phyloP scores from a whole-genome alignment of 75 land plant species.

The Pinus taeda region DNA sequence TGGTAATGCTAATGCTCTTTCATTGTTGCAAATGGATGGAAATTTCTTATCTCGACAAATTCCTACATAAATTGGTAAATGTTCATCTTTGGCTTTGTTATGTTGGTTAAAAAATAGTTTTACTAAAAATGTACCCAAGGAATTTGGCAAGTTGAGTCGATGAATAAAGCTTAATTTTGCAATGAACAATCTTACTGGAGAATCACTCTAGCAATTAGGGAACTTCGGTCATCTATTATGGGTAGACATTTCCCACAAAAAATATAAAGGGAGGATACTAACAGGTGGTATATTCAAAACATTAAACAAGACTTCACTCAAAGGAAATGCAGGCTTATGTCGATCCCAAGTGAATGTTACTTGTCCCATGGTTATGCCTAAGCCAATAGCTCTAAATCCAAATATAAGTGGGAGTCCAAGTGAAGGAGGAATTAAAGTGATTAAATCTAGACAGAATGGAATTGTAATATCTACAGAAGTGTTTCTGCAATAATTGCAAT shows the following conservation, averaged over 20 bases:
- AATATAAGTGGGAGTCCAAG: conserved; percentile 34
- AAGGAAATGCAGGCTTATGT: conserved; percentile 73
- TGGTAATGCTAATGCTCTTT: conserved; percentile 45
- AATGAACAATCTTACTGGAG: conserved; percentile 71
- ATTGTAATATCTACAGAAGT: conserved; percentile 93
- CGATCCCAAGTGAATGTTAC: conserved; percentile 61
- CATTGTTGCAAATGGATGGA: conserved; percentile 47
- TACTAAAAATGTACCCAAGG: conserved; percentile 60
- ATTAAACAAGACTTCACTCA: conserved; percentile 58
- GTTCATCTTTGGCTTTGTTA: conserved; percentile 51
- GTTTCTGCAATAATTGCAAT: too few species aligned
- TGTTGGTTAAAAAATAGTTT: conserved; percentile 61
- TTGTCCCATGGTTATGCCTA: conserved; percentile 69
- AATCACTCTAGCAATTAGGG: conserved; percentile 60
- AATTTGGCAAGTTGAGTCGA: conserved; percentile 51
- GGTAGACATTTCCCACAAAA: too few species aligned
- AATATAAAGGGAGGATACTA: conserved; percentile 79
- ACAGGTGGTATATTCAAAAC: conserved; percentile 62
- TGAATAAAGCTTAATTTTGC: conserved; percentile 74
- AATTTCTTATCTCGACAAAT: conserved; percentile 62
- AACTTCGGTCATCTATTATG: conserved; percentile 54
- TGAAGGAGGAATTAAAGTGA: conserved; percentile 4
- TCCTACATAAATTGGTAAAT: conserved; percentile 57
- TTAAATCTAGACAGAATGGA: conserved; percentile 34
- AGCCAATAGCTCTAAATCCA: conserved; percentile 92